Conservation (phyloP, 148 eudicot species). For the Rhododendron simsii region DNA sequence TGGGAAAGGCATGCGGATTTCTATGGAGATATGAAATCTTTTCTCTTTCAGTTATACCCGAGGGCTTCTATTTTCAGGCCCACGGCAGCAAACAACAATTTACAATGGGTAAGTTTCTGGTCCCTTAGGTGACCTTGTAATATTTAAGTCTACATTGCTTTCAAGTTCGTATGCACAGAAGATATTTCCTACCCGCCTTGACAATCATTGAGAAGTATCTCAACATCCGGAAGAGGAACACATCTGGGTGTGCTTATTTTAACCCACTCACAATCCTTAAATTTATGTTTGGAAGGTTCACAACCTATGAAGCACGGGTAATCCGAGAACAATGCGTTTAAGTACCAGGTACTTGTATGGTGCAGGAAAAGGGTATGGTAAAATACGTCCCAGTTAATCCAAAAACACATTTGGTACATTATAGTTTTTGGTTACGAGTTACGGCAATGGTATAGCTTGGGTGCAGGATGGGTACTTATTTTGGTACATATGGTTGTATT, state of each 20-base stretch:
- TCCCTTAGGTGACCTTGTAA: not conserved
- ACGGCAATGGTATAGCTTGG: not conserved
- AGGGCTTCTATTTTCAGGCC: conserved; percentile 71
- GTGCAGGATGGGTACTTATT: not conserved
- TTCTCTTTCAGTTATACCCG: conserved; percentile 81
- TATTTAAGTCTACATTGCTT: not conserved
- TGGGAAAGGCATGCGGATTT: conserved; percentile 93
- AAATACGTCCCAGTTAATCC: not conserved
- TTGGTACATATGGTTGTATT: not conserved
- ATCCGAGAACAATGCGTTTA: not conserved
- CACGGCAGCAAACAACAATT: conserved; percentile 77
- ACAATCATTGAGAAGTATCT: not conserved
- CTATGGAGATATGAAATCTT: conserved; percentile 86
- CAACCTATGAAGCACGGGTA: not conserved
- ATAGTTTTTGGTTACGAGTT: not conserved
- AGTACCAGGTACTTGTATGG: not conserved
- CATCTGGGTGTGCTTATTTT: not conserved
- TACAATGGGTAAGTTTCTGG: conserved; percentile 74
- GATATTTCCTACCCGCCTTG: not conserved
- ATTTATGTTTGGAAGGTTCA: not conserved
- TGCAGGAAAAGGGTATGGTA: not conserved
- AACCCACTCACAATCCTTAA: not conserved
- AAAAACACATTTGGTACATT: not conserved
- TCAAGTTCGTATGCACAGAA: not conserved
- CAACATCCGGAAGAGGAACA: not conserved